phyloP scores from a whole-genome alignment of 768 basidiomycete species.

The Lactarius tabidus region DNA sequence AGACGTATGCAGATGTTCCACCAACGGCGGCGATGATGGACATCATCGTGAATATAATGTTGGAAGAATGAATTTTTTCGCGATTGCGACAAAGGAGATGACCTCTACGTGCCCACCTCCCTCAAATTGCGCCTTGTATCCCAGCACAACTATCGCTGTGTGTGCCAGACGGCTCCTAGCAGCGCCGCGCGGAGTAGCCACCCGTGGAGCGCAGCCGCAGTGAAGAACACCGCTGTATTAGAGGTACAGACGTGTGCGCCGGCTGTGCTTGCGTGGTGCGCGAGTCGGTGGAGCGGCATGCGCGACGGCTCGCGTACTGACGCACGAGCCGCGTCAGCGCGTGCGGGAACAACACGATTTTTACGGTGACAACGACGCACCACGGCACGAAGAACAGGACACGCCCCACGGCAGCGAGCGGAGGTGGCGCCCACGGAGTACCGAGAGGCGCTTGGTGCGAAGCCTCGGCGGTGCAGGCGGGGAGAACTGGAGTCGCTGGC shows the following conservation, averaged over 20 bases:
- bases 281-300: constrained; percentile 25
- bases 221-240: too few relatives aligned
- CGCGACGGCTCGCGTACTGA: too few relatives aligned
- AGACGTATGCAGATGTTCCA: not conserved
- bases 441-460: not conserved
- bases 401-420: constrained; percentile 7
- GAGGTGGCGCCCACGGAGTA: not conserved
- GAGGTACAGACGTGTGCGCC: constrained; percentile 21
- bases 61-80: not conserved
- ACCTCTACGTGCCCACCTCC: not conserved
- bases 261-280: constrained; percentile 23
- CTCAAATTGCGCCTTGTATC: constrained; percentile 2
- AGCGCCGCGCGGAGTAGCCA: constrained; percentile 5
- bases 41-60: not conserved
- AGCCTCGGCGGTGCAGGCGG: not conserved
- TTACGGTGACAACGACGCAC: constrained; percentile 21
- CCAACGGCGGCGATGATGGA: not conserved
- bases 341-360: constrained; percentile 14
- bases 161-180: not conserved
- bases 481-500: not conserved
- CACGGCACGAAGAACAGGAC: constrained; percentile 22
- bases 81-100: not conserved
- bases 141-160: constrained; percentile 5
- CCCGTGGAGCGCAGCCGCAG: not conserved
- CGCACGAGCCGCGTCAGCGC: constrained; percentile 10